These are phyloP conservation scores for Cocos nucifera DNA, from an alignment of 176 grass and related monocot species.

Conservation along the genomic window DNA sequence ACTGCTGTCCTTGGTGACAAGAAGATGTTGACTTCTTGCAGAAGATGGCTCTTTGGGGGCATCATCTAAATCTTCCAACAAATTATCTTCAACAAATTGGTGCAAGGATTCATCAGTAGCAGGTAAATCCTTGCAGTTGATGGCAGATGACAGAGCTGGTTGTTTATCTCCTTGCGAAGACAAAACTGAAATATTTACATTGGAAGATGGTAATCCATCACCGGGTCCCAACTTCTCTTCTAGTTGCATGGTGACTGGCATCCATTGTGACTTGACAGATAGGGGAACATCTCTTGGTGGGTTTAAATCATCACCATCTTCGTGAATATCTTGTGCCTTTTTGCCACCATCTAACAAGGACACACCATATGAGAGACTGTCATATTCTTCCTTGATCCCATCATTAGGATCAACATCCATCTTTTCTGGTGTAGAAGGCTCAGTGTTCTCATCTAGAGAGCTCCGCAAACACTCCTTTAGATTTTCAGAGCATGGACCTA, in stretches of 20 bases:
- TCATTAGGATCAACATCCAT: constrained; percentile 11
- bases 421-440: not conserved
- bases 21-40: not conserved
- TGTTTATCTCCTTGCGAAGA: not conserved
- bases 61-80: constrained; percentile 1
- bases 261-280: not conserved
- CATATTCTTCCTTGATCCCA: constrained; percentile 8
- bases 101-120: not conserved
- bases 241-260: not conserved
- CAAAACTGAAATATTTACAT: constrained; percentile 1
- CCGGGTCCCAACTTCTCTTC: not conserved
- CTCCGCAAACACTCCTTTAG: constrained; percentile 10
- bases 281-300: not conserved
- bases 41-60: constrained; percentile 31
- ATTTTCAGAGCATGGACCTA: constrained; percentile 10
- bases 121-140: not conserved
- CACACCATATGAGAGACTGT: not conserved
- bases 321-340: constrained; percentile 6
- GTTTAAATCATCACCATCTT: not conserved
- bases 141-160: not conserved
- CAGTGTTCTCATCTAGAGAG: not conserved
- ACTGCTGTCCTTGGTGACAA: not conserved
- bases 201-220: not conserved
- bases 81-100: not conserved
- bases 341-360: constrained; percentile 6